Base-by-base conservation (phyloP, 257 asterid species). In the Coffea eugenioides region DNA sequence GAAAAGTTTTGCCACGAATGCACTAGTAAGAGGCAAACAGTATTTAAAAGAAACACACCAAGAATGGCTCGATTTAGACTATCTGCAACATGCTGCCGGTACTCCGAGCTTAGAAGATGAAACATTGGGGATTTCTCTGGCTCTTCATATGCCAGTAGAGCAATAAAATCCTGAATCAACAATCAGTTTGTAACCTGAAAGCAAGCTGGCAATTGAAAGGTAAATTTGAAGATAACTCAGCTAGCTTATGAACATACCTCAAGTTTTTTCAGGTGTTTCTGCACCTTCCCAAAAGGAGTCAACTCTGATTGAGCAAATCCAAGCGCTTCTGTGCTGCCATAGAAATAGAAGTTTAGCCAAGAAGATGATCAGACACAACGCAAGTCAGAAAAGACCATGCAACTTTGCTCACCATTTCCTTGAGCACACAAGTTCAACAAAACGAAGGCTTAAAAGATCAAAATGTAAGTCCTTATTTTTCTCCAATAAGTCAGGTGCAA, bases 91-190 rank as follows among this genome's bases (percentile, higher is more conserved):
- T 85, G 67, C 75, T 95, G 94, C 72, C 94, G 88, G 84, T 90
- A 92, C 77, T 95, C 97, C 51, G 84, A 77, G 89, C 96, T 87
- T 77, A 93, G 83, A 59, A 93, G 93, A 87, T 93, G 94, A 87
- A 93, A 91, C 97, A 95, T 88, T 39, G 98, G 98, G 41, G 97
- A 92, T 82, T 90, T 95, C 85, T 92, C 94, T 69, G 99, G 98
- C 69, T 94, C 97, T n/a, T 86, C 95, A 74, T 91, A 94, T 41
- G 97, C 98, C n/a, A 94, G 89, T 67, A 94, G 91, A 76, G 97
- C 91, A 87, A 94, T 88, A 82, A 89, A 88, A 79, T 94, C 98
- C 98, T 94, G 90, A 78, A 83, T 13, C 68, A 65, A 59, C 71
- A 48, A 64, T 56, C 4, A 69, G 71, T 48, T 69, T 68, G 75